Conservation (phyloP, 805 yeast species). For the Saccharomycopsis capsularis region DNA sequence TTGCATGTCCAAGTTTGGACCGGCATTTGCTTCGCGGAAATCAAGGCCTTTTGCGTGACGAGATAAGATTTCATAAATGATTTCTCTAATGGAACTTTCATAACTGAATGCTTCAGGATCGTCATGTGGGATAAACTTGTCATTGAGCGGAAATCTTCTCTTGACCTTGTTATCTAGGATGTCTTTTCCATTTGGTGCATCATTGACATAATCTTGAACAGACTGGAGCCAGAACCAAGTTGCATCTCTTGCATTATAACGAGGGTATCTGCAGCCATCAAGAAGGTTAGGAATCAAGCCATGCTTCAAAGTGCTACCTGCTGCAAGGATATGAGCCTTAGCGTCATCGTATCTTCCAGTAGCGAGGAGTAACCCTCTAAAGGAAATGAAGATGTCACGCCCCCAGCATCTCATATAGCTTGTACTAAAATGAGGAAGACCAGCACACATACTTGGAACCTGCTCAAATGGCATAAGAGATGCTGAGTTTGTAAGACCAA, state of each 20-base stretch:
- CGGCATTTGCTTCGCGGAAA: constrained; percentile 94
- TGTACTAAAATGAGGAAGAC: constrained; percentile 86
- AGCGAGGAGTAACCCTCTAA: constrained; percentile 72
- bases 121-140: constrained; percentile 60
- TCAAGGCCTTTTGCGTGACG: constrained; percentile 86
- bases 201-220: constrained; percentile 70
- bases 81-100: constrained; percentile 62
- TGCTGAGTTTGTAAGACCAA: constrained; percentile 64
- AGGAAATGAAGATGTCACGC: constrained; percentile 85
- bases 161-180: constrained; percentile 66
- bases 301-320: constrained; percentile 88
- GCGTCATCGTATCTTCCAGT: constrained; percentile 80
- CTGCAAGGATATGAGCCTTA: constrained; percentile 69
- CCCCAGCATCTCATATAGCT: constrained; percentile 99
- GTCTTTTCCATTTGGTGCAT: constrained; percentile 60
- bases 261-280: constrained; percentile 89
- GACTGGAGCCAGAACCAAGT: constrained; percentile 90
- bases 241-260: constrained; percentile 95
- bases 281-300: constrained; percentile 90
- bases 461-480: constrained; percentile 60
- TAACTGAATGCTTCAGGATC: constrained; percentile 72
- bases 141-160: constrained; percentile 87
- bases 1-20: constrained; percentile 77
- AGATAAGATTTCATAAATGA: constrained; percentile 72
- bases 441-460: constrained; percentile 86